phyloP scores from a whole-genome alignment of 352 stramenopile genomes.

The Phytopythium ostracodes region DNA sequence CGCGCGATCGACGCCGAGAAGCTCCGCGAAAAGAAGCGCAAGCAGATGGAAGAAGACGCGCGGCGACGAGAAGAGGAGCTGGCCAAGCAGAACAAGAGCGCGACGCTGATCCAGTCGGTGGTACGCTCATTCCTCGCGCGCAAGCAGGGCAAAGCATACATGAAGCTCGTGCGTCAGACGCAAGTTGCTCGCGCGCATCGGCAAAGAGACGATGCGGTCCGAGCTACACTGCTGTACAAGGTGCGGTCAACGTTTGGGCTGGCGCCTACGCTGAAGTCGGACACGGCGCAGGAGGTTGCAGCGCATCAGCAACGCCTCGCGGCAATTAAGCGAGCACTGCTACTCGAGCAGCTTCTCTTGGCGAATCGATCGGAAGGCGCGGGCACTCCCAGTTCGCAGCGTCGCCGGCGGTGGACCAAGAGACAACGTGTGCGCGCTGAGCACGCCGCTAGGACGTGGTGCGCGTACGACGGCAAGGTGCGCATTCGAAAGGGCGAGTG shows the following conservation, averaged over 20 bases:
- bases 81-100: slow-evolving; percentile 20
- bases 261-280: slow-evolving; percentile 39
- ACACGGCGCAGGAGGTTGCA: slow-evolving; percentile 48
- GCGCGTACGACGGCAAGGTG: slow-evolving; percentile 43
- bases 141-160: slow-evolving; percentile 37
- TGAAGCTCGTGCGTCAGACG: slow-evolving; percentile 46
- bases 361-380: slow-evolving; percentile 5
- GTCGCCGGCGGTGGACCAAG: slow-evolving; percentile 49
- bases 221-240: slow-evolving; percentile 35
- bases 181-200: slow-evolving; percentile 35
- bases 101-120: slow-evolving; percentile 38
- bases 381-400: slow-evolving; percentile 11
- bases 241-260: slow-evolving; percentile 34
- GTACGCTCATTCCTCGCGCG: slow-evolving; percentile 30
- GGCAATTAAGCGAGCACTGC: slow-evolving; percentile 41
- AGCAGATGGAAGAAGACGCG: slow-evolving; percentile 21
- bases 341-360: slow-evolving; percentile 28
- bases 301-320: slow-evolving; percentile 27
- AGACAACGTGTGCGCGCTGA: slow-evolving; percentile 25
- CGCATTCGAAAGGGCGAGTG: slow-evolving; percentile 45
- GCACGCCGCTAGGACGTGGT: slow-evolving; percentile 42
- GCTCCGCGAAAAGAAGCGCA: slow-evolving; percentile 23
- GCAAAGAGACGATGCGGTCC: slow-evolving; percentile 34
- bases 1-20: slow-evolving; percentile 28
- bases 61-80: slow-evolving; percentile 15